Base-by-base conservation (phyloP, 148 eudicot genomes). In the Fagopyrum homotropicum region DNA sequence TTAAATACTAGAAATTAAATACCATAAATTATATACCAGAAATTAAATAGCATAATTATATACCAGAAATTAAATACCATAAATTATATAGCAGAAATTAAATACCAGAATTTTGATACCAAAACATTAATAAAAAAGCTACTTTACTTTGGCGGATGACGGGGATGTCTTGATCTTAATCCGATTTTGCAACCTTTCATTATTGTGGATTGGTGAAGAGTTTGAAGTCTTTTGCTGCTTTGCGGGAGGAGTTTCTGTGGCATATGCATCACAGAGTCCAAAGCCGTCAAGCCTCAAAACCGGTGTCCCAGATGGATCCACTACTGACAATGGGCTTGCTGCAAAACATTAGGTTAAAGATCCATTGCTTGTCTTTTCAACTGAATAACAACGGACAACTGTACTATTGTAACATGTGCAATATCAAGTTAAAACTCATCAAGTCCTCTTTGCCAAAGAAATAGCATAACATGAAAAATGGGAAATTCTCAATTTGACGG, bases 401-500 rank as follows among this genome's bases (percentile, higher is more conserved):
- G 11, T 49, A 49, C 11, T 22, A 22, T 49, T 9, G 52, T 22
- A 22, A 22, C 2, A 6, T 49, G 52, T 49, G 26, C 26, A 22
- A 22, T 22, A 22, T 22, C 26, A 22, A 22, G 26, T 5, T 49
- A 5, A 49, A 49, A 6, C 8, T 49, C 11, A 22, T 22, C 26
- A 22, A 22, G 26, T 22, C 26, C 26, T 22, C 26, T 22, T 22
- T 22, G 26, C 26, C 26, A 22, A 22, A 22, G 26, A 22, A 22
- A 22, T 22, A 22, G 26, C 26, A 22, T 22, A 22, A 22, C 26
- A 22, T 22, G 26, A 22, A 22, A 49, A 7, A 49, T 12, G 11
- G 11, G 52, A 2, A 49, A 56, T 30, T 29, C 11, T 22, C 26
- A 22, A 29, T 78, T 83, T 11, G 73, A 64, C 17, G 86, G 83